These are phyloP conservation scores for Apiotrichum gracile DNA, from an alignment of 1,284 basidiomycete genomes.

Conservation along the genomic window DNA sequence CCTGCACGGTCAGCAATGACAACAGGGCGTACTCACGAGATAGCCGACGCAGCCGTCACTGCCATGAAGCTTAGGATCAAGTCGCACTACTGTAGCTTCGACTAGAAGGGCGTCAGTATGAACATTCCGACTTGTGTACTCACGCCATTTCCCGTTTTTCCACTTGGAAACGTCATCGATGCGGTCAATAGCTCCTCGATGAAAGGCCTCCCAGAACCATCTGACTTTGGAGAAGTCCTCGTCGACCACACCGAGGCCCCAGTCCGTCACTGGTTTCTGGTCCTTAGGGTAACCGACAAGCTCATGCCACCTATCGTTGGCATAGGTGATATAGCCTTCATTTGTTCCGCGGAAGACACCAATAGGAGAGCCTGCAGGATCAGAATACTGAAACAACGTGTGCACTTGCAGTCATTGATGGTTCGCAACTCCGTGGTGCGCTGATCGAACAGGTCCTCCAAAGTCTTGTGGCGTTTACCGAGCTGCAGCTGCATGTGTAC, in stretches of 20 bases:
- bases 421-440: slow-evolving; percentile 38
- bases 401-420: slow-evolving; percentile 24
- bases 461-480: slow-evolving; percentile 31
- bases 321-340: slow-evolving; percentile 31
- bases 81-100: not conserved
- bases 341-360: slow-evolving; percentile 38
- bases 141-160: slow-evolving; percentile 28
- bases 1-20: not conserved
- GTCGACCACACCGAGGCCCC: slow-evolving; percentile 27
- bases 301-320: slow-evolving; percentile 36
- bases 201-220: slow-evolving; percentile 20
- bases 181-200: slow-evolving; percentile 1
- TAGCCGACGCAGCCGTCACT: slow-evolving; percentile 31
- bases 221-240: slow-evolving; percentile 14
- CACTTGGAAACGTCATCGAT: slow-evolving; percentile 26
- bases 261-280: slow-evolving; percentile 18
- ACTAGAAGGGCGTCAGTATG: slow-evolving; percentile 24
- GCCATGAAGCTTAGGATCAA: not conserved
- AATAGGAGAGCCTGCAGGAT: slow-evolving; percentile 33
- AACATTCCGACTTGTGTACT: not conserved
- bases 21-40: not conserved
- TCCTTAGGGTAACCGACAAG: slow-evolving; percentile 25
- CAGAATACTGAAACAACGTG: too few relatives aligned
- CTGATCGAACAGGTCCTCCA: slow-evolving; percentile 39
- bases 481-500: slow-evolving; percentile 42